Percentiles rank a stretch among this genome's conserved stretches.
phyloP scores from a whole-genome alignment of 73 alveolate species.

The Tetrahymena borealis region DNA sequence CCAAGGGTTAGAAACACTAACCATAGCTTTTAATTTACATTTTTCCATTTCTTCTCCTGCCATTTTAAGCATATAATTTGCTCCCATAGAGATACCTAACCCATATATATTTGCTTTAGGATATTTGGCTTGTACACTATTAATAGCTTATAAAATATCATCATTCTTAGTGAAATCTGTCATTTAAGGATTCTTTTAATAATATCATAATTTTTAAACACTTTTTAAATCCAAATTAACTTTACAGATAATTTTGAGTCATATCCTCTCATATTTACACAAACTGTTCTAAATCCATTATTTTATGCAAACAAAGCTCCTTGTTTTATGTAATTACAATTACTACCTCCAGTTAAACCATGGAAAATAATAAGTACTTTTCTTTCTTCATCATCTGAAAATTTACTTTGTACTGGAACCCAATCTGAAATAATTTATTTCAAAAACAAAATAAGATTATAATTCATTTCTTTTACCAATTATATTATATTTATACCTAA shows the following conservation, averaged over 20 bases:
- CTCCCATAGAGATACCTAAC: conserved; percentile 38
- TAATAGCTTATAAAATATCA: conserved; percentile 24
- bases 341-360: neutral
- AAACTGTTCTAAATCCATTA: neutral
- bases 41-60: conserved; percentile 28
- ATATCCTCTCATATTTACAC: neutral
- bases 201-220: neutral
- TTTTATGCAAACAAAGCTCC: neutral
- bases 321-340: neutral
- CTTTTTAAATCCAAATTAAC: neutral
- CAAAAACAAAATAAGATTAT: no score
- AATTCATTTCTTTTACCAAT: no score
- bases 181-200: neutral
- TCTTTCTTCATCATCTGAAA: neutral
- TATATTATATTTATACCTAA: no score
- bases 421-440: neutral
- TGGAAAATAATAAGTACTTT: neutral
- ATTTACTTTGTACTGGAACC: neutral
- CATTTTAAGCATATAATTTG: conserved; percentile 15
- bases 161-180: neutral
- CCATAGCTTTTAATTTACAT: conserved; percentile 23
- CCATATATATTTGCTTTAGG: conserved; percentile 39
- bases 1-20: conserved; percentile 30
- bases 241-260: neutral
- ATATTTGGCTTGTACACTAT: conserved; percentile 9